Conservation (phyloP, 352 stramenopile species). For the Pythium dissimile region DNA sequence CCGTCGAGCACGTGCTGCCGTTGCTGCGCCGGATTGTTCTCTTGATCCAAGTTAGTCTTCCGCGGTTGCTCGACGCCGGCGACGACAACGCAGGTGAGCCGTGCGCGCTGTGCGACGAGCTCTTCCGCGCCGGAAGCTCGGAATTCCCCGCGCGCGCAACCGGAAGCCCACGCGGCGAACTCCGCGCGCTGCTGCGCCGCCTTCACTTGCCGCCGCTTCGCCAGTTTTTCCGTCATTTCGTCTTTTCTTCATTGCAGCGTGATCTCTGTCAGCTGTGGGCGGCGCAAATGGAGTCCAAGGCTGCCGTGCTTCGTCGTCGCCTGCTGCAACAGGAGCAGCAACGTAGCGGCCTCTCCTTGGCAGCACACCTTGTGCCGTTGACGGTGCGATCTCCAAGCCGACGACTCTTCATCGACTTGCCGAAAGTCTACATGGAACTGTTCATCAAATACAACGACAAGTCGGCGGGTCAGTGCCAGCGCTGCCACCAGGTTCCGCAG, state of each 20-base stretch:
- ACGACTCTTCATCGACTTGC: constrained; percentile 39
- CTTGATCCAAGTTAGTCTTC: constrained; percentile 52
- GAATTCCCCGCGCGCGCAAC: neutral
- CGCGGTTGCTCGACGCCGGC: constrained; percentile 17
- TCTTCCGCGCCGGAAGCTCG: constrained; percentile 26
- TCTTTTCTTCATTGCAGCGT: constrained; percentile 56
- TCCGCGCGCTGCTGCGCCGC: constrained; percentile 45
- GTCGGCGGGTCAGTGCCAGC: constrained; percentile 41
- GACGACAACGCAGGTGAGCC: constrained; percentile 11
- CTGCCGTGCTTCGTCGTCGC: constrained; percentile 43
- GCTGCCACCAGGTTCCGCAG: constrained; percentile 58
- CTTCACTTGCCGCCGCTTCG: constrained; percentile 68
- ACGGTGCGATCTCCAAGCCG: neutral
- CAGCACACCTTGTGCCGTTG: neutral
- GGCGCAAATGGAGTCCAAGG: constrained; percentile 66
- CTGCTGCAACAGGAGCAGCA: constrained; percentile 20
- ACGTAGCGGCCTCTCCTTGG: neutral
- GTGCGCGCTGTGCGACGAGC: constrained; percentile 66
- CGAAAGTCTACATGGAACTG: constrained; percentile 77
- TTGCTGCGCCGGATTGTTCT: constrained; percentile 58
- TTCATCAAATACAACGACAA: constrained; percentile 82
- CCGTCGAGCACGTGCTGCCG: constrained; percentile 46
- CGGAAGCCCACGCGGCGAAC: constrained; percentile 6
- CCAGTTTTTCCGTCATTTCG: constrained; percentile 59
- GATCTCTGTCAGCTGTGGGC: constrained; percentile 68